Evolutionary conservation across 768 basidiomycete species (phyloP), one percentile per base, ranked within the genome.

Genomic region (Auriscalpium microsporum): DNA sequence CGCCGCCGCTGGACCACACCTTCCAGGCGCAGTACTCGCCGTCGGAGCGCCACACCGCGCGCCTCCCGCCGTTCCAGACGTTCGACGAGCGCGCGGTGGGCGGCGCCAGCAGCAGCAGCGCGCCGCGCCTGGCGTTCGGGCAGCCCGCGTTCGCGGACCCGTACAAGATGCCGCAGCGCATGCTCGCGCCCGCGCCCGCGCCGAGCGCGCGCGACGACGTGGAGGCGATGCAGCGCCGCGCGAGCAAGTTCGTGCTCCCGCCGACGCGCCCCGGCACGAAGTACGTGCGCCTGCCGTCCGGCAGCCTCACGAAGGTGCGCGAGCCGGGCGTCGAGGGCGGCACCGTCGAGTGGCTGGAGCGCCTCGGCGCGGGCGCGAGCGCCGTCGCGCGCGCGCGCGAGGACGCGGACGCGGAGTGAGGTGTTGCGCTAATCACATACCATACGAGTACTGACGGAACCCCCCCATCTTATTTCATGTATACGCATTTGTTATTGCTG

Each of bases 121-220:
- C 53, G 28, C 58, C 58, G 7, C 62, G 57, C 36, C 55, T 56
- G 8, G 45, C 61, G 33, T 62, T 62, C 36, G 58, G 56, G 4
- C 55, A 57, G 50, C 47, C 51, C 16, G 57, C 62, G 21, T 53
- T 65, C 55, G 56, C 44, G 8, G 52, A 52, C 34, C 53, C 56
- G 13, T 28, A 28, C 28, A 28, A 28, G 28, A 28, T 28, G 63
- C 73, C 71, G 62, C 77, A 78, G 68, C 80, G 81, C 76, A 83
- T 82, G 63, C 82, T 71, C 55, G 65, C 68, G 57, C 63, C 67
- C 61, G 63, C 64, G 47, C 58, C 56, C 5, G 65, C 52, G 59
- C 40, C 4, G 40, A 4, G 28, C 28, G 28, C 28, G 28, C 28
- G 28, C 10, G 33, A 45, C 8, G 28, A 28, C 4, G 28, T 36